Evolutionary conservation across 2,329 filamentous ascomycete genomes (phyloP), one percentile per base, ranked within the genome.

Genomic region (Claviceps sp.): DNA sequence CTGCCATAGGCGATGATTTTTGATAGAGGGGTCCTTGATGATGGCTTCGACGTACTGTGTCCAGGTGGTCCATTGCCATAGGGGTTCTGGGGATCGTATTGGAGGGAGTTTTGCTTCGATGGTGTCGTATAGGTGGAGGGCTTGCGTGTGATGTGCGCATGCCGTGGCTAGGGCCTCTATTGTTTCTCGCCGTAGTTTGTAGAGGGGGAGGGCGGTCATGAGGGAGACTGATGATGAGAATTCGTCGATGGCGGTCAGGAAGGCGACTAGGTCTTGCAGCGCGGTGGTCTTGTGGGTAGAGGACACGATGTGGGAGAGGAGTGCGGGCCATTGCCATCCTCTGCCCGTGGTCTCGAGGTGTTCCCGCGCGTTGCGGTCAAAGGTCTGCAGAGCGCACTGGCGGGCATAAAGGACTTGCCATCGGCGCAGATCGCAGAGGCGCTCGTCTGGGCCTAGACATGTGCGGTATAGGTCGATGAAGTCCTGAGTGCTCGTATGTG

Each of bases 41-140:
- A 71, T 64, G 26, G 51, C 47, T 41, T 68, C 58, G 4, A 62
- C 44, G 50, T 69, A 62, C 4, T 57, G 58, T 17, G 52, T 53
- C 69, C 68, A 71, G 13, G 58, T 48, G 14, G 58, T 58, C 65
- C 67, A 70, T 16, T 59, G 48, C 62, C 67, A 67, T 4, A 50
- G 7, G 1, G 49, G 50, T 11, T 58, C 10, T 34, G 10, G 47
- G 30, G 53, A 40, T 24, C 39, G 50, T 5, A 41, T 47, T 13
- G 41, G n/a, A 8, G 39, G 38, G 0, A 46, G 47, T 13, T 56
- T 56, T 16, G 41, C 22, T 17, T 55, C 50, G n/a, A 56, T 47
- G 2, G 51, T 47, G 26, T 58, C 51, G 53, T 63, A 60, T 11
- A 67, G 53, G 4, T 44, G 34, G 13, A 65, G 47, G 1, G 62